phyloP scores from a whole-genome alignment of 495 filamentous ascomycete species.

The Choiromyces venosus region DNA sequence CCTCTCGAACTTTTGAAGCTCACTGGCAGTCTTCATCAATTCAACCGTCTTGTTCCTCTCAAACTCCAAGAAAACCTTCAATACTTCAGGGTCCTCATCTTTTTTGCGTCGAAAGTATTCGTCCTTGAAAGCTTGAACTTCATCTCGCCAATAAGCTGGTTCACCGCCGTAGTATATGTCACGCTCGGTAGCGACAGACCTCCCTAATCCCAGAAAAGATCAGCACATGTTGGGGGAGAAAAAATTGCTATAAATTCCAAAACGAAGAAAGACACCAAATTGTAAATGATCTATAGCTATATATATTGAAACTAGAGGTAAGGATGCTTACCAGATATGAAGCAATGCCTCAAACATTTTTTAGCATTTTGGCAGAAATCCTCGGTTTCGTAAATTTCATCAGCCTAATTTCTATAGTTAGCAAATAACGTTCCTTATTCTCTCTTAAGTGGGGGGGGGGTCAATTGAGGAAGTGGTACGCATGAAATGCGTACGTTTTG shows the following conservation, averaged over 20 bases:
- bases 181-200: slow-evolving; percentile 8
- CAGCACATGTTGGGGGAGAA: slow-evolving; percentile 14
- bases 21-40: slow-evolving; percentile 31
- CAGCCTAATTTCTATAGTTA: slow-evolving; percentile 19
- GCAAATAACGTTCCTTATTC: not conserved
- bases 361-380: slow-evolving; percentile 29
- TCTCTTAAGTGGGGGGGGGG: not conserved
- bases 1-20: slow-evolving; percentile 33
- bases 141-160: slow-evolving; percentile 32
- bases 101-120: slow-evolving; percentile 8
- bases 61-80: slow-evolving; percentile 27
- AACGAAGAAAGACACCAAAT: not conserved
- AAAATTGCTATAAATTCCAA: slow-evolving; percentile 32
- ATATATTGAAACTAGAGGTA: not conserved
- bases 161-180: slow-evolving; percentile 33
- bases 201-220: not conserved
- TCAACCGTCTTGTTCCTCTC: slow-evolving; percentile 21
- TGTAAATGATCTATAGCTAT: slow-evolving; percentile 12
- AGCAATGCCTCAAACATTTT: slow-evolving; percentile 35
- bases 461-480: not conserved
- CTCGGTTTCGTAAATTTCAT: slow-evolving; percentile 25
- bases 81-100: slow-evolving; percentile 6
- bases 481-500: not conserved
- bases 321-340: slow-evolving; percentile 23
- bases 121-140: slow-evolving; percentile 23